These are phyloP conservation scores for Linnemannia elongata DNA, from an alignment of 192 early-diverging fungal genomes.

Conservation along the genomic window DNA sequence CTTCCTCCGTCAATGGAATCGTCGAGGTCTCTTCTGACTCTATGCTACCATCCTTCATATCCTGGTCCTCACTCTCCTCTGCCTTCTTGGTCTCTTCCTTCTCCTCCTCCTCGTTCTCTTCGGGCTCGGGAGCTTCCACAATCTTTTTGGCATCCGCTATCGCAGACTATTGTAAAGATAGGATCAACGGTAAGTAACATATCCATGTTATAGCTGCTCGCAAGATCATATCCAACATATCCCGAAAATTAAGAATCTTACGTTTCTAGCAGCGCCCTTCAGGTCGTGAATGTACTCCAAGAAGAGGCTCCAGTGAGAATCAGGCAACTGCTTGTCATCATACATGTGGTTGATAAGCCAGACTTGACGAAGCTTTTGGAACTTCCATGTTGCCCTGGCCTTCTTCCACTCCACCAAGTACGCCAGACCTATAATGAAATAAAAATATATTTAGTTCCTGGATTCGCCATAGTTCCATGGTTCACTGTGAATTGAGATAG, in stretches of 20 bases:
- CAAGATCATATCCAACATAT: neutral
- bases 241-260: constrained; percentile 28
- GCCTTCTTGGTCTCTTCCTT: constrained; percentile 4
- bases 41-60: constrained; percentile 37
- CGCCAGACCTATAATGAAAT: constrained; percentile 27
- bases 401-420: constrained; percentile 54
- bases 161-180: constrained; percentile 19
- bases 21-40: constrained; percentile 27
- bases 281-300: constrained; percentile 57
- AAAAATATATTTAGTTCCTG: neutral
- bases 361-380: constrained; percentile 58
- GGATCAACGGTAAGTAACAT: neutral
- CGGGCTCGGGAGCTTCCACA: constrained; percentile 43
- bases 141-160: constrained; percentile 51
- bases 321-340: constrained; percentile 38
- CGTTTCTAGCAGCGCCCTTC: constrained; percentile 52
- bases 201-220: neutral
- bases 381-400: constrained; percentile 52
- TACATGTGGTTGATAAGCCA: constrained; percentile 57
- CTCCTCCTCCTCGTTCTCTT: constrained; percentile 23
- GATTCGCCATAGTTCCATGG: neutral
- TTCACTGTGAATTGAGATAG: neutral
- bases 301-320: constrained; percentile 47
- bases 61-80: constrained; percentile 19
- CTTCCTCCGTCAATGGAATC: constrained; percentile 48